Base-by-base conservation (phyloP, 306 rosid species). In the Dalbergia oliveri region DNA sequence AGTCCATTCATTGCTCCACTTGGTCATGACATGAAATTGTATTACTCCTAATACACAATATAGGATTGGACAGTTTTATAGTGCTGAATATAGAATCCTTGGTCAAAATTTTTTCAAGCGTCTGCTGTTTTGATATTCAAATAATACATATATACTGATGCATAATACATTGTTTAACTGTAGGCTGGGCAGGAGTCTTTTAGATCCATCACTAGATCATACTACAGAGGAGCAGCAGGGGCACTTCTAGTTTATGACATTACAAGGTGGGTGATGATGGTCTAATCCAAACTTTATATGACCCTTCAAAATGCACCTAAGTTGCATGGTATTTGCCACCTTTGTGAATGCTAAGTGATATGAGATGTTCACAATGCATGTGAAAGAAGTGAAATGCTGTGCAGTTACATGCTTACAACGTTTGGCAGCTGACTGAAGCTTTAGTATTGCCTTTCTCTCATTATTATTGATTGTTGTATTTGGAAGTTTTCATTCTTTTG, bases 161-260 rank as follows among this genome's bases (percentile, higher is more conserved):
- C n/a, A 47, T 77, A 70, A 45, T 63, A 5, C 1, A 8, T 62
- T 54, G 65, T 79, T 84, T 62, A 79, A 44, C 64, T 87, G 79
- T 89, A 94, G 98, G 98, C 98, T 68, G 98, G 98, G 80, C 98
- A 94, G 90, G 98, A 94, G 80, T 92, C 98, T 16, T 94, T 94
- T 90, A 89, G 98, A 84, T 94, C 98, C 18, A 94, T 94, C 84
- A 94, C 98, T 79, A 87, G 98, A 85, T 94, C 98, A 58, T 94
- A 94, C 84, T 94, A 94, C 76, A 86, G 98, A 77, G 98, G 97
- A 87, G 98, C 98, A 51, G 98, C 97, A 8, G 98, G 97, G 47
- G 98, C 98, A 59, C 97, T 94, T 76, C 89, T 94, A 81, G 98
- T 94, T 76, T 94, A 94, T 86, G 98, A 94, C 88, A 92, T 94